These are phyloP conservation scores for Hamamelis virginiana DNA, from an alignment of 164 flowering plant species.

Conservation along the genomic window DNA sequence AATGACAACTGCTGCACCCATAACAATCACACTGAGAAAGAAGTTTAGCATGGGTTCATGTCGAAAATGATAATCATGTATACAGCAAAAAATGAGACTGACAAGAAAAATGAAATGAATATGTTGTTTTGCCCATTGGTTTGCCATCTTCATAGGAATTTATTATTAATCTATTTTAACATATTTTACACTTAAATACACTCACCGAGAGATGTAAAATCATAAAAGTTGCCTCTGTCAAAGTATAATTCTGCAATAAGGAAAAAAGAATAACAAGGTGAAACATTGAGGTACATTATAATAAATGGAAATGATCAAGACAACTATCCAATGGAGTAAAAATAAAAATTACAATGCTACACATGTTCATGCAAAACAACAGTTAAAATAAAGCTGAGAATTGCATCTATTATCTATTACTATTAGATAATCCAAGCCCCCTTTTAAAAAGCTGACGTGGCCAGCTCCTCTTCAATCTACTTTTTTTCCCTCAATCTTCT, in stretches of 20 bases:
- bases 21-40: slow-evolving; percentile 3
- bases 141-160: not conserved
- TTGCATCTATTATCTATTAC: too few species aligned
- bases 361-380: too few species aligned
- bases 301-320: too few species aligned
- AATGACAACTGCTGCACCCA: not conserved
- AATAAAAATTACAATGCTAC: too few species aligned
- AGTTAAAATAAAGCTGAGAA: too few species aligned
- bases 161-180: not conserved
- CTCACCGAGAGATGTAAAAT: slow-evolving; percentile 75
- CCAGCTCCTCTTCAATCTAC: too few species aligned
- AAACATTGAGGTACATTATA: too few species aligned
- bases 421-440: too few species aligned
- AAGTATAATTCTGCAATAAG: slow-evolving; percentile 60
- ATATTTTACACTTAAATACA: not conserved
- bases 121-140: not conserved
- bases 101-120: not conserved
- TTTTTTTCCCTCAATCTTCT: too few species aligned
- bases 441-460: too few species aligned
- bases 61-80: too few species aligned
- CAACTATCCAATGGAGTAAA: too few species aligned
- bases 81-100: not conserved
- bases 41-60: not conserved
- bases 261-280: not conserved
- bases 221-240: slow-evolving; percentile 69